phyloP scores from a whole-genome alignment of 2,329 filamentous ascomycete species.

The Dactylellina drechsleri region DNA sequence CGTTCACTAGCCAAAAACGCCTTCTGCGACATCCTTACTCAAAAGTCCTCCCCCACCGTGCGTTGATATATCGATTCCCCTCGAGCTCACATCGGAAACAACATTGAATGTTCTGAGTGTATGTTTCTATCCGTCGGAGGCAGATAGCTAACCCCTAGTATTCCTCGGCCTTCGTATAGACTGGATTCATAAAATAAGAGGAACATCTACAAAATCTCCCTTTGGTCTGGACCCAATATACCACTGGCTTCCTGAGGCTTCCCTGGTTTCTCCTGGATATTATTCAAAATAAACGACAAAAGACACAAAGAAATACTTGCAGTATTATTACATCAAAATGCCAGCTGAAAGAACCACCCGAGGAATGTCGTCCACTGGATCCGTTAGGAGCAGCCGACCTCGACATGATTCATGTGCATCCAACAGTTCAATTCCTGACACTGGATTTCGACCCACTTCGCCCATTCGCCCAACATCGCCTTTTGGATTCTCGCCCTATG shows the following conservation, averaged over 20 bases:
- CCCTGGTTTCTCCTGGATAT: constrained; percentile 21
- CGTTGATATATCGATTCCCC: constrained; percentile 54
- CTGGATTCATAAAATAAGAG: constrained; percentile 7
- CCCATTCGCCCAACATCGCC: constrained; percentile 49
- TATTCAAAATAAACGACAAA: constrained; percentile 8
- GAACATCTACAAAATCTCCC: background rate
- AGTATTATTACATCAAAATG: constrained; percentile 36
- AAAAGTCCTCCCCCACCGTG: constrained; percentile 46
- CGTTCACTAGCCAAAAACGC: constrained; percentile 13
- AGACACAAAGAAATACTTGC: too few relatives aligned
- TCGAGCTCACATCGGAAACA: constrained; percentile 48
- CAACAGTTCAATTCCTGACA: constrained; percentile 48
- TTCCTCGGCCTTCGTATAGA: constrained; percentile 32
- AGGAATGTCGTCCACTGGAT: constrained; percentile 44
- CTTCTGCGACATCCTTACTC: constrained; percentile 31
- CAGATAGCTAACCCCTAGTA: constrained; percentile 47
- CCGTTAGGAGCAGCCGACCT: constrained; percentile 37
- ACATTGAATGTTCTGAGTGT: constrained; percentile 42
- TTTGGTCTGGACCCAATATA: constrained; percentile 17
- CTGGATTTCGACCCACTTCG: constrained; percentile 46
- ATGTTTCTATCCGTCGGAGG: constrained; percentile 31
- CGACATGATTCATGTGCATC: constrained; percentile 48
- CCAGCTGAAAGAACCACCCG: constrained; percentile 45
- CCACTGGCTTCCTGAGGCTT: constrained; percentile 31
- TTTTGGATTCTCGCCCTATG: constrained; percentile 49